Evolutionary conservation across 2,329 filamentous ascomycete genomes (phyloP).

Genomic region (Curvularia sp.): DNA sequence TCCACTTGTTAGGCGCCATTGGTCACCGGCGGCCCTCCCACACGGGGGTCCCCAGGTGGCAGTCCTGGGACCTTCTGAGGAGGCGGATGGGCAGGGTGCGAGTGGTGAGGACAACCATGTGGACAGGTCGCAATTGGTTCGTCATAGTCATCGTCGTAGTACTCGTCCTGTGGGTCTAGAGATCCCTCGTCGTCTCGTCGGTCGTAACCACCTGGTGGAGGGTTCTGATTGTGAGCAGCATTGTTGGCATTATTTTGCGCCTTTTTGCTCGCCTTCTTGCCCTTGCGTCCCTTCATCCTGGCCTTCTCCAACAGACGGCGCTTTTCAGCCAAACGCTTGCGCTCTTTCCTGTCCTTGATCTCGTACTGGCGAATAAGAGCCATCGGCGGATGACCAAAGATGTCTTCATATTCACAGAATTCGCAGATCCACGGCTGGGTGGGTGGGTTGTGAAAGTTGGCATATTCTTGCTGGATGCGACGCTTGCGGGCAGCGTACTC

Average conservation of each 20-base stretch:
- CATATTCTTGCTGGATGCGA: conserved; percentile 76
- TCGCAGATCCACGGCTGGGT: conserved; percentile 95
- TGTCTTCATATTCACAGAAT: conserved; percentile 96
- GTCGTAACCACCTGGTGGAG: conserved; percentile 41
- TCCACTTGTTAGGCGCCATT: conserved; percentile 46
- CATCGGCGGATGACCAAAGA: conserved; percentile 85
- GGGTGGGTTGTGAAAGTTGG: conserved; percentile 77
- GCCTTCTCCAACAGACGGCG: conserved; percentile 86
- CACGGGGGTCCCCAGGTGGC: conserved; percentile 36
- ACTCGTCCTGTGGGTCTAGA: conserved; percentile 44
- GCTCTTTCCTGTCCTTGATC: conserved; percentile 86
- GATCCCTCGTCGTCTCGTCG: conserved; percentile 42
- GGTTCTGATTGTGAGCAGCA: conserved; percentile 41
- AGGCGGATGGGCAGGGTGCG: conserved; percentile 35
- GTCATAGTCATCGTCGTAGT: conserved; percentile 50
- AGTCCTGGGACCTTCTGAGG: conserved; percentile 31
- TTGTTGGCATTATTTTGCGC: conserved; percentile 45
- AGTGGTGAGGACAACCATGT: conserved; percentile 43
- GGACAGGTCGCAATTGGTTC: conserved; percentile 40
- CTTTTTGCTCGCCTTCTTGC: conserved; percentile 79
- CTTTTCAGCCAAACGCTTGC: conserved; percentile 85
- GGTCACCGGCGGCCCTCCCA: conserved; percentile 28
- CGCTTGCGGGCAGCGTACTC: conserved; percentile 77
- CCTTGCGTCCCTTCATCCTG: conserved; percentile 90
- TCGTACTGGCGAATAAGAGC: conserved; percentile 92